A percentile compares a stretch with the other conserved stretches of the same genome.
phyloP scores from a whole-genome alignment of 192 early-diverging fungal genomes.

The Coemansia sp. region DNA sequence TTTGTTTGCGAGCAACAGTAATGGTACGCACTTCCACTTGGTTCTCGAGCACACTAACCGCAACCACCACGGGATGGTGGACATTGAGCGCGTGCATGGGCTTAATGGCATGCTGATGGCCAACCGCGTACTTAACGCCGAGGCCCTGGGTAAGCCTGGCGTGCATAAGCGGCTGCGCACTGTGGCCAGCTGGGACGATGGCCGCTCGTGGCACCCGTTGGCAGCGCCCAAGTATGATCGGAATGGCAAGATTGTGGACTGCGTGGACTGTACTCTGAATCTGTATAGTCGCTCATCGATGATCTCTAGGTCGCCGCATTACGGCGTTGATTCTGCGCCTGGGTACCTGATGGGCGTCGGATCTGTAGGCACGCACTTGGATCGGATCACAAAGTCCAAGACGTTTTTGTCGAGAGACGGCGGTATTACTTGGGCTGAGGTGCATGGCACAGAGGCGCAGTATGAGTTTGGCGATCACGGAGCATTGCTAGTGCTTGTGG shows the following conservation, averaged over 20 bases:
- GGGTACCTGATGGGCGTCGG: conserved; percentile 92
- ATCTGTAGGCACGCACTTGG: conserved; percentile 74
- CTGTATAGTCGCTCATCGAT: conserved; percentile 75
- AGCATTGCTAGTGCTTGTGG: conserved; percentile 75
- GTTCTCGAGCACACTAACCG: conserved; percentile 84
- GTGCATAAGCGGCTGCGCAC: conserved; percentile 70
- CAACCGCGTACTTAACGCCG: conserved; percentile 81
- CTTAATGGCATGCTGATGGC: conserved; percentile 85
- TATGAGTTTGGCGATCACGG: conserved; percentile 95
- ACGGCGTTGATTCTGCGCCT: conserved; percentile 70
- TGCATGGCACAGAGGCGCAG: conserved; percentile 66
- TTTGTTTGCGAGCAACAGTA: conserved; percentile 88
- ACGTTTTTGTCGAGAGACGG: conserved; percentile 87
- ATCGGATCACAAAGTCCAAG: conserved; percentile 63
- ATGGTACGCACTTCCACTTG: conserved; percentile 79
- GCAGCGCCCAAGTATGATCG: conserved; percentile 59
- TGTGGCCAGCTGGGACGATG: conserved; percentile 91
- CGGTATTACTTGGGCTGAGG: conserved; percentile 81
- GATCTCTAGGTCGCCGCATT: conserved; percentile 59
- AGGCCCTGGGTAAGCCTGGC: conserved; percentile 61
- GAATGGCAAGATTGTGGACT: conserved; percentile 26
- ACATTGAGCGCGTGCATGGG: conserved; percentile 90
- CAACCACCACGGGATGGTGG: conserved; percentile 73
- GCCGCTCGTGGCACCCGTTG: conserved; percentile 70
- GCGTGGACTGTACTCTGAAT: conserved; percentile 73